Evolutionary conservation across 805 yeast species (phyloP).

Genomic region (Wickerhamomyces xylosicus): DNA sequence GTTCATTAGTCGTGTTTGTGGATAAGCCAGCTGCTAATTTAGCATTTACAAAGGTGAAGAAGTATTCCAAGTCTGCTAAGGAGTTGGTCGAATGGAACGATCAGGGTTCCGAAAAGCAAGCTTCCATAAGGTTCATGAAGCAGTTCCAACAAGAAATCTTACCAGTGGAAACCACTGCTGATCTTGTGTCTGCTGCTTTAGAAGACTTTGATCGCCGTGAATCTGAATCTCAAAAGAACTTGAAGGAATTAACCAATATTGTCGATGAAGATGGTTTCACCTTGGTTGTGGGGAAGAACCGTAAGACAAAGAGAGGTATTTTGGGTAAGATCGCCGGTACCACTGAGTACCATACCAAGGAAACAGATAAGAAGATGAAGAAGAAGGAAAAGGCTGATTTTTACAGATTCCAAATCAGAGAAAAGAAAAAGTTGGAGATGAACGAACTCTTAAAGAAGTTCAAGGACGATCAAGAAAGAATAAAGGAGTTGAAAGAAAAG

Average conservation of each 20-base stretch:
- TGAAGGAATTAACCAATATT: conserved; percentile 42
- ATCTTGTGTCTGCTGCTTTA: conserved; percentile 49
- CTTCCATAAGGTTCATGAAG: conserved; percentile 31
- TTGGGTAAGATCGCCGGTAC: conserved; percentile 41
- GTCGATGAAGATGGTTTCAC: conserved; percentile 96
- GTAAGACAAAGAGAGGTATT: conserved; percentile 70
- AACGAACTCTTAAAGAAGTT: conserved; percentile 75
- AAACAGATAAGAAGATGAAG: conserved; percentile 38
- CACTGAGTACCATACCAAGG: conserved; percentile 23
- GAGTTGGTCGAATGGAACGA: conserved; percentile 19
- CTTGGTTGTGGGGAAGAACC: conserved; percentile 75
- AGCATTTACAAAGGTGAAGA: conserved; percentile 54
- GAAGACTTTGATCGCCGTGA: conserved; percentile 63
- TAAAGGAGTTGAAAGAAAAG: conserved; percentile 67
- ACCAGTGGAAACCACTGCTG: conserved; percentile 38
- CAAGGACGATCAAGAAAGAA: conserved; percentile 83
- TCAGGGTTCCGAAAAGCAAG: conserved; percentile 20
- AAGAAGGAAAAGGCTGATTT: conserved; percentile 81
- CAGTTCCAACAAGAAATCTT: conserved; percentile 29
- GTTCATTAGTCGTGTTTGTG: conserved; percentile 64
- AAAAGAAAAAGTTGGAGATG: conserved; percentile 86
- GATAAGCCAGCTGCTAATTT: conserved; percentile 59
- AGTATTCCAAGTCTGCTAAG: conserved; percentile 33
- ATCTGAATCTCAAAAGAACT: conserved; percentile 42
- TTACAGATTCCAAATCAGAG: conserved; percentile 93